Percentiles rank a stretch among this genome's conserved stretches.
Evolutionary conservation across 176 grass and related monocot species (phyloP).

Genomic region (Carex cristatella): DNA sequence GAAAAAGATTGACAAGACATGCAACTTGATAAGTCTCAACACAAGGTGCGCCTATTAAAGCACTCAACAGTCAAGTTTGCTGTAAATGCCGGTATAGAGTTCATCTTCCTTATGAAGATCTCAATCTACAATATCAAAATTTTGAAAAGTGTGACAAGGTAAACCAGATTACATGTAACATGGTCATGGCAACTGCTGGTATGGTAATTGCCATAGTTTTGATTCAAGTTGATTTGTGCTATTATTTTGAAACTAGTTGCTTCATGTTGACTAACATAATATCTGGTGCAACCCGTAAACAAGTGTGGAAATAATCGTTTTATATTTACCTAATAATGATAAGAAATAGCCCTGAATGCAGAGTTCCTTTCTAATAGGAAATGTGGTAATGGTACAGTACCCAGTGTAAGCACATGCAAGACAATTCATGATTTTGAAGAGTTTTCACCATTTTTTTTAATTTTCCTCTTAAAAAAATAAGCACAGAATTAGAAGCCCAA

Average conservation of each 20-base stretch:
- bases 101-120: slow-evolving; percentile 82
- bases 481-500: slow-evolving; percentile 23
- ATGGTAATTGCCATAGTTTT: background rate
- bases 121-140: slow-evolving; percentile 62
- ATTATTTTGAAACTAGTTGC: background rate
- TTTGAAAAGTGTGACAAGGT: background rate
- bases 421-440: background rate
- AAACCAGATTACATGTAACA: background rate
- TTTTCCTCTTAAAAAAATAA: background rate
- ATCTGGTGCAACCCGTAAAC: background rate
- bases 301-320: background rate
- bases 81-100: slow-evolving; percentile 85
- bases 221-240: background rate
- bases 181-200: background rate
- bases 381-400: background rate
- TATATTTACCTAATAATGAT: background rate
- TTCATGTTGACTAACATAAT: background rate
- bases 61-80: slow-evolving; percentile 93
- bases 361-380: background rate
- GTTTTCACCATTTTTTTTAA: background rate
- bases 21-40: slow-evolving; percentile 26
- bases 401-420: background rate
- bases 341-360: background rate
- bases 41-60: slow-evolving; percentile 86
- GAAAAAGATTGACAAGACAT: background rate